These are phyloP conservation scores for Dacryopinax primogenitus DNA, from an alignment of 768 basidiomycete species.

Conservation along the genomic window DNA sequence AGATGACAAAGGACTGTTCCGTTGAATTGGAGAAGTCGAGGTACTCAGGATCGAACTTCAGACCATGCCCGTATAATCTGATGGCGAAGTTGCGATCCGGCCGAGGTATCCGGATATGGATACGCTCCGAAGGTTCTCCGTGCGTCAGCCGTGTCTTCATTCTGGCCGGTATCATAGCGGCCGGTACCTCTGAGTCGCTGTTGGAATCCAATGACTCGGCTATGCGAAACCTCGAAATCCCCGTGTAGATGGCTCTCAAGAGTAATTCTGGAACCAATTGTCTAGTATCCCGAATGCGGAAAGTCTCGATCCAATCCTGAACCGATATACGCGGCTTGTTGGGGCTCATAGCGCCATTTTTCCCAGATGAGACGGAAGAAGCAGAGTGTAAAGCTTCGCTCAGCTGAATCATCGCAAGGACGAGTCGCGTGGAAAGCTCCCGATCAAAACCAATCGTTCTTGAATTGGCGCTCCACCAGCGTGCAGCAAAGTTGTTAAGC, in stretches of 20 bases:
- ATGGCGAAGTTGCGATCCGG: constrained; percentile 73
- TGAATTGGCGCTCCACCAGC: constrained; percentile 86
- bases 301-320: constrained; percentile 73
- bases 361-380: constrained; percentile 11
- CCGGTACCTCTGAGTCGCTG: constrained; percentile 32
- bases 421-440: constrained; percentile 63
- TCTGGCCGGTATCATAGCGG: constrained; percentile 38
- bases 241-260: constrained; percentile 64
- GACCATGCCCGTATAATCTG: constrained; percentile 73
- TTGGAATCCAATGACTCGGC: constrained; percentile 50
- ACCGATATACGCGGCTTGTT: constrained; percentile 48
- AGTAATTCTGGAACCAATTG: constrained; percentile 59
- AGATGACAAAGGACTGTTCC: constrained; percentile 82
- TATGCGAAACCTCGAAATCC: constrained; percentile 38
- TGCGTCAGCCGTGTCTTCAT: constrained; percentile 72
- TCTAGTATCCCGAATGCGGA: constrained; percentile 63
- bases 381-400: constrained; percentile 67
- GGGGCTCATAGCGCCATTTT: constrained; percentile 12
- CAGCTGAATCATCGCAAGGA: constrained; percentile 70
- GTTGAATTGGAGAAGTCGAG: constrained; percentile 65
- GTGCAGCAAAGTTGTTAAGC: constrained; percentile 68
- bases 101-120: constrained; percentile 73
- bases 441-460: constrained; percentile 65
- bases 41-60: constrained; percentile 75
- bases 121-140: constrained; percentile 74